Conservation (phyloP, 106 monocot genomes). For the Xerophyta viscosa region DNA sequence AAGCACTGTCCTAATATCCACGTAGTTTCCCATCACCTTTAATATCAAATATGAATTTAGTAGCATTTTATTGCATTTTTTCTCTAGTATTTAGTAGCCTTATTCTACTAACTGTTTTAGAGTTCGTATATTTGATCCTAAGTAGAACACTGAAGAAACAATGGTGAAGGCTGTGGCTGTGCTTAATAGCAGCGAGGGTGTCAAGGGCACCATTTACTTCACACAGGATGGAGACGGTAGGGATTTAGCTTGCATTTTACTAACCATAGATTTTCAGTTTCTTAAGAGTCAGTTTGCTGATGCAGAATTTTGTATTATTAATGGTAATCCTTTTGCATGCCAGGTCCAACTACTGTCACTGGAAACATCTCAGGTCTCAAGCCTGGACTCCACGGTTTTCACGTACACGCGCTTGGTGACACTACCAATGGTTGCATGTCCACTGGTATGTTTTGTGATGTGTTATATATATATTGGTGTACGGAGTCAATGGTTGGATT, state of each 20-base stretch:
- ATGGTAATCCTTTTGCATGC: not conserved
- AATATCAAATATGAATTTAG: no score
- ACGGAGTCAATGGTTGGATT: no score
- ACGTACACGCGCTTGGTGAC: conserved; percentile 74
- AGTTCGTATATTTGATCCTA: no score
- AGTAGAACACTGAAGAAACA: conserved; percentile 23
- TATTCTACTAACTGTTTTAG: no score
- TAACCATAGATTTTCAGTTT: no score
- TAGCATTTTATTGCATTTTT: no score
- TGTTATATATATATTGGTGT: conserved; percentile 1
- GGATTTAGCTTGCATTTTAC: not conserved
- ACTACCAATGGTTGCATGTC: conserved; percentile 86
- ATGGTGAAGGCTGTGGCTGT: conserved; percentile 78
- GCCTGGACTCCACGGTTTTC: conserved; percentile 53
- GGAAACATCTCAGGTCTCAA: conserved; percentile 42
- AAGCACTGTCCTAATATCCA: no score
- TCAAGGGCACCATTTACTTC: conserved; percentile 47
- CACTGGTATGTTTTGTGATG: conserved; percentile 40
- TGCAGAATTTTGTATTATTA: no score
- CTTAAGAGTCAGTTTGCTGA: no score
- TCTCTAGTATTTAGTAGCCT: no score
- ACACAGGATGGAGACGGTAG: conserved; percentile 66
- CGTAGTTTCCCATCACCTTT: no score
- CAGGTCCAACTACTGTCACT: conserved; percentile 51
- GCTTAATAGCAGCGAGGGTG: conserved; percentile 31